phyloP scores from a whole-genome alignment of 176 grass and related monocot genomes.

The Urochloa ruziziensis region DNA sequence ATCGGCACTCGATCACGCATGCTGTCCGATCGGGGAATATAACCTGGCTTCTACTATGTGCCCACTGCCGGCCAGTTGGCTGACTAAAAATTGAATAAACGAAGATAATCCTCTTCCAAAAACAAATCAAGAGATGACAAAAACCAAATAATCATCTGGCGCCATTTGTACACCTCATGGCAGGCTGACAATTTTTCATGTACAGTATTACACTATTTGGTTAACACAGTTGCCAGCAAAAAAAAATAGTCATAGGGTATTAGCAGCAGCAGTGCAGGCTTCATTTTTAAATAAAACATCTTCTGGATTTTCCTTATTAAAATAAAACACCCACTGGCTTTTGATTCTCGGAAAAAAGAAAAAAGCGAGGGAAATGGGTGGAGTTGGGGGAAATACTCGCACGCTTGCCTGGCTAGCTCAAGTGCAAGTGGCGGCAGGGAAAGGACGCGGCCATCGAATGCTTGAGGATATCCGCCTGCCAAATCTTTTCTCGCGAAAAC shows the following conservation, averaged over 20 bases:
- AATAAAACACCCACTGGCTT: neutral
- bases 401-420: conserved; percentile 8
- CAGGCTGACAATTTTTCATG: neutral
- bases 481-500: conserved; percentile 31
- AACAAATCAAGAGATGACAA: neutral
- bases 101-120: neutral
- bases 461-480: conserved; percentile 5
- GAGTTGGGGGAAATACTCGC: conserved; percentile 41
- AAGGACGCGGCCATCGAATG: conserved; percentile 15
- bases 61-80: too few relatives aligned
- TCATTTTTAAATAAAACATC: neutral
- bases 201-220: neutral
- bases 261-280: neutral
- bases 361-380: conserved; percentile 14
- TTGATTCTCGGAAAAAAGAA: neutral
- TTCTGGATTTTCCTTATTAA: too few relatives aligned
- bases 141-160: neutral
- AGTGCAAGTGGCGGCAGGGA: neutral
- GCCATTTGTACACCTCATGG: neutral
- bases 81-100: neutral
- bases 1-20: neutral
- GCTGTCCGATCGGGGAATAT: neutral
- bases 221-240: neutral
- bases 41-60: neutral
- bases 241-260: neutral